Evolutionary conservation across 306 rosid genomes (phyloP), one percentile per base, ranked within the genome.

Genomic region (Castanea mollissima): DNA sequence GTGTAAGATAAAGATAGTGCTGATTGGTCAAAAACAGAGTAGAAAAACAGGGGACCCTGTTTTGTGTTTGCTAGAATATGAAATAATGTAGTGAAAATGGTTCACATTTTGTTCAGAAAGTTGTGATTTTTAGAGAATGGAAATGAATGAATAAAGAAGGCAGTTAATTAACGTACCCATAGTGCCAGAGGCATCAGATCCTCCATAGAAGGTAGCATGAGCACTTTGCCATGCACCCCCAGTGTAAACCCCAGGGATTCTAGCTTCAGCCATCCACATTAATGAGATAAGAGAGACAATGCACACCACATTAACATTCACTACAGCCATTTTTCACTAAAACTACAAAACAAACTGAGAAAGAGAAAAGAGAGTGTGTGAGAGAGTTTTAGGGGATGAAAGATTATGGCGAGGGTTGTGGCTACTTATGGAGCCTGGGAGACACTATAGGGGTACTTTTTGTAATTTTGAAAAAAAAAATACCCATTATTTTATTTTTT

Each of bases 181-280:
- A 4, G 99, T 95, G 80, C 99, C 99, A 25, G 99, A 95, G 49
- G 99, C 99, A 73, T 95, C 98, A 2, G 98, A 41, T 62, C 99
- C 98, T 0, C 99, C 99, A 55, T 95, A 95, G 88, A 95, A 95
- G 75, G 99, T 95, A 18, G 99, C 99, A 9, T 95, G 99, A 55
- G 99, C 99, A 51, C 20, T 74, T 69, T 95, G 75, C 99, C 99
- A 95, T 4, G 90, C 41, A 11, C 87, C 90, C 0, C 94, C 99
- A 4, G 78, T 1, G 92, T 86, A 95, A 34, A 90, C 80, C 0
- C 99, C 99, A 0, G 99, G 99, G 73, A 95, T 87, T 82, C 90
- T 81, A 3, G 92, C 99, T 73, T 95, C 88, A 15, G 58, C 83
- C 1, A 77, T 6, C 63, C 49, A 80, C 80, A 87, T 82, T 74